Conservation (phyloP, 1,284 basidiomycete genomes). For the Tilletia caries region DNA sequence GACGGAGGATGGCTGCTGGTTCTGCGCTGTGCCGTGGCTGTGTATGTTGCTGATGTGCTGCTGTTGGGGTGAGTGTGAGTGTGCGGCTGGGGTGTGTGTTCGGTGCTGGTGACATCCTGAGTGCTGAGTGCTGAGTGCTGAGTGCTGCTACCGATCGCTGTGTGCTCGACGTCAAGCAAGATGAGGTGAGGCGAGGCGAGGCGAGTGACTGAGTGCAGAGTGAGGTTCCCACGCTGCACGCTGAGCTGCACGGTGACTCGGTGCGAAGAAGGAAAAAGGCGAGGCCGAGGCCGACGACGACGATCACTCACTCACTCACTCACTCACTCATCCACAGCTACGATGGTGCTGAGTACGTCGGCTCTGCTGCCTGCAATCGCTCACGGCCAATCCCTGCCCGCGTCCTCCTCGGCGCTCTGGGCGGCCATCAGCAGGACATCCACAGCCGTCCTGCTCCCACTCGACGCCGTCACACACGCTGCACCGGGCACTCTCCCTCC, state of each 20-base stretch:
- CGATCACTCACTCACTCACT: no score
- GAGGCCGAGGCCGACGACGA: neutral
- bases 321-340: neutral
- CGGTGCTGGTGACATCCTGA: neutral
- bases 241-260: neutral
- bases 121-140: neutral
- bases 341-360: conserved; percentile 2
- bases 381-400: neutral
- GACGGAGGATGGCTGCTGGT: neutral
- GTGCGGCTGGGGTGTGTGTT: neutral
- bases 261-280: neutral
- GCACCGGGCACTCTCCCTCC: neutral
- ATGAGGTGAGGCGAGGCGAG: no score
- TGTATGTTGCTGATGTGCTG: neutral
- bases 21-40: no score
- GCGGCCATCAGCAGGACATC: neutral
- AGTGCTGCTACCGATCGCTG: no score
- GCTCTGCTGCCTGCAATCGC: conserved; percentile 1
- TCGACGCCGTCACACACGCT: neutral
- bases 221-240: no score
- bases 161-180: no score
- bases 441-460: neutral
- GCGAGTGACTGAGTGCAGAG: no score
- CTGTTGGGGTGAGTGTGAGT: neutral
- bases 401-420: neutral